phyloP scores from a whole-genome alignment of 352 stramenopile species.

The Phytophthora citricola region DNA sequence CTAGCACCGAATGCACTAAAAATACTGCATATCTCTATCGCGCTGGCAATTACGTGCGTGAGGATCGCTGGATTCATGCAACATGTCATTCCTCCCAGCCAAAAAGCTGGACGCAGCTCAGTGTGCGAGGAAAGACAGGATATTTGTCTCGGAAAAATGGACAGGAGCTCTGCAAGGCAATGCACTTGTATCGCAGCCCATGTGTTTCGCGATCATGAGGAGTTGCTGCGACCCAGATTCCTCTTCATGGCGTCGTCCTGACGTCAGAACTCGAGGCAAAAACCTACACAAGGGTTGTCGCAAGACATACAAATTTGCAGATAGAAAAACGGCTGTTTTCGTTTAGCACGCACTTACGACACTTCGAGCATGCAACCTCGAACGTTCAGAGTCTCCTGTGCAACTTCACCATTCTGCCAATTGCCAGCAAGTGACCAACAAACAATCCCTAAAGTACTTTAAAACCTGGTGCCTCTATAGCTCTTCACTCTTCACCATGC shows the following conservation, averaged over 20 bases:
- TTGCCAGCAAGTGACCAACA: background rate
- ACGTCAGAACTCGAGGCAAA: conserved; percentile 24
- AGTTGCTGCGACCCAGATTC: conserved; percentile 9
- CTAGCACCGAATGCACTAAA: background rate
- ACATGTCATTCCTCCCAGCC: background rate
- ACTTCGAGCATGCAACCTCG: conserved; percentile 29
- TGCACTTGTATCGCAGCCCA: background rate
- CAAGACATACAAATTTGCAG: conserved; percentile 24
- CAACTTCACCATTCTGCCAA: conserved; percentile 14
- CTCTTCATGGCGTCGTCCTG: conserved; percentile 13
- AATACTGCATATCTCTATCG: conserved; percentile 8
- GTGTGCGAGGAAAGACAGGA: background rate
- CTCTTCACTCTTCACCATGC: conserved; percentile 22
- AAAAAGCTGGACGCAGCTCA: background rate
- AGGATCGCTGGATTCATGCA: conserved; percentile 3
- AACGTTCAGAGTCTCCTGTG: conserved; percentile 19
- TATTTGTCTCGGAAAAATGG: conserved; percentile 3
- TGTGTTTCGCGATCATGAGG: conserved; percentile 21
- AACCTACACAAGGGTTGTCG: conserved; percentile 21
- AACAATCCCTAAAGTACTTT: no score
- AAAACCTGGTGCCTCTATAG: no score
- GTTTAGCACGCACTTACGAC: conserved; percentile 9
- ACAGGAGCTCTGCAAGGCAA: conserved; percentile 3
- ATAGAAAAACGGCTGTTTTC: conserved; percentile 25
- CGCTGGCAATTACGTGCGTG: background rate